A percentile compares a stretch with the other conserved stretches of the same genome.
Evolutionary conservation across 768 basidiomycete species (phyloP).

Genomic region (Ephemerocybe angulata): DNA sequence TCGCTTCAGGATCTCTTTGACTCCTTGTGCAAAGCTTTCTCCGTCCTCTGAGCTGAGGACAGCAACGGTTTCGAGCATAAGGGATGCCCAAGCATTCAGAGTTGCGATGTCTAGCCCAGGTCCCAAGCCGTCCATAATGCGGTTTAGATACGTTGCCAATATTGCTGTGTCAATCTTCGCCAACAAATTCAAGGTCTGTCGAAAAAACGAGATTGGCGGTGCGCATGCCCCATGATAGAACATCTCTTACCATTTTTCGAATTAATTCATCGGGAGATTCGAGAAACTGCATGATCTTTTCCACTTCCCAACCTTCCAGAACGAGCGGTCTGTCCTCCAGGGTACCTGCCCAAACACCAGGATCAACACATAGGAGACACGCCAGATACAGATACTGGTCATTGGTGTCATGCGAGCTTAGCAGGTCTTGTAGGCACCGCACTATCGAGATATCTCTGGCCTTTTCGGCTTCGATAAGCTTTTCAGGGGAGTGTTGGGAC

Average conservation of each 20-base stretch:
- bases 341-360: conserved; percentile 67
- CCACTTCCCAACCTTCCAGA: conserved; percentile 73
- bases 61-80: conserved; percentile 53
- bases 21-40: conserved; percentile 51
- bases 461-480: conserved; percentile 24
- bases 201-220: conserved; percentile 4
- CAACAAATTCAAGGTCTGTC: conserved; percentile 62
- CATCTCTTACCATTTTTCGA: conserved; percentile 49
- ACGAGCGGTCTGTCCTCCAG: conserved; percentile 44
- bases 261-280: conserved; percentile 56
- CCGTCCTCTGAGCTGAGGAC: conserved; percentile 47
- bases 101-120: conserved; percentile 3
- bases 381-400: conserved; percentile 64
- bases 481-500: conserved; percentile 24
- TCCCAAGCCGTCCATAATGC: neutral
- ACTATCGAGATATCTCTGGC: conserved; percentile 33
- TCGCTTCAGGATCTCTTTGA: conserved; percentile 40
- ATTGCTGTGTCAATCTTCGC: conserved; percentile 55
- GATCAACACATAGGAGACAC: conserved; percentile 58
- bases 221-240: neutral
- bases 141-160: conserved; percentile 42
- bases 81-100: conserved; percentile 32
- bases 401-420: conserved; percentile 55
- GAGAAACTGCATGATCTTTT: conserved; percentile 63
- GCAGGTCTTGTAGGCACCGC: conserved; percentile 49